phyloP scores from a whole-genome alignment of 495 filamentous ascomycete species.

The Cladorrhinum samala region DNA sequence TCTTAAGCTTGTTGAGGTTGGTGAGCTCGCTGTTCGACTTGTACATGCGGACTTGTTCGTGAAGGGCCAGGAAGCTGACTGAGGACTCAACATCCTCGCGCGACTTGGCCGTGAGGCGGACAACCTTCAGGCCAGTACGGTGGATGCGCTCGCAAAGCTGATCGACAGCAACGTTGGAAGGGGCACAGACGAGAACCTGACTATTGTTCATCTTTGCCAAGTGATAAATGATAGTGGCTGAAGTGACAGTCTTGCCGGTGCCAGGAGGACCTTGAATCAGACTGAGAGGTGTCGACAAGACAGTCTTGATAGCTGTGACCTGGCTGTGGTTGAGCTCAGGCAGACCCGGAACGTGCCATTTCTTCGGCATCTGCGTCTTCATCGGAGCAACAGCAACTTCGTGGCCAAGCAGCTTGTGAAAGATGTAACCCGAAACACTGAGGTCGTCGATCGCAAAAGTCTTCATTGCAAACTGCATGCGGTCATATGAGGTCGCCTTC shows the following conservation, averaged over 20 bases:
- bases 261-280: constrained; percentile 96
- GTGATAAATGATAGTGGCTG: constrained; percentile 97
- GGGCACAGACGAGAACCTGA: constrained; percentile 93
- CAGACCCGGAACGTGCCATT: constrained; percentile 91
- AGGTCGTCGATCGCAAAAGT: constrained; percentile 97
- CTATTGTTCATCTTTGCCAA: constrained; percentile 91
- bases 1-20: constrained; percentile 88
- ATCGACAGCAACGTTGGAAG: constrained; percentile 97
- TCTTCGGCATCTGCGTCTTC: constrained; percentile 95
- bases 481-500: constrained; percentile 98
- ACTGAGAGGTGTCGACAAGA: constrained; percentile 85
- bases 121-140: constrained; percentile 87
- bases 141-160: constrained; percentile 98
- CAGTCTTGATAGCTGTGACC: constrained; percentile 94
- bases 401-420: constrained; percentile 93
- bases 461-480: constrained; percentile 99
- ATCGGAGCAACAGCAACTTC: constrained; percentile 93
- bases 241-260: constrained; percentile 99
- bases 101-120: constrained; percentile 97
- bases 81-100: constrained; percentile 97
- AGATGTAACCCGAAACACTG: constrained; percentile 98
- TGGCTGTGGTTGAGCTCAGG: constrained; percentile 95
- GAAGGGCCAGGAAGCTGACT: constrained; percentile 88
- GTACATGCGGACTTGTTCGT: constrained; percentile 96
- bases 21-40: constrained; percentile 89